These are phyloP conservation scores for Rhododendron williamsianum DNA, from an alignment of 148 eudicot genomes.

Conservation along the genomic window DNA sequence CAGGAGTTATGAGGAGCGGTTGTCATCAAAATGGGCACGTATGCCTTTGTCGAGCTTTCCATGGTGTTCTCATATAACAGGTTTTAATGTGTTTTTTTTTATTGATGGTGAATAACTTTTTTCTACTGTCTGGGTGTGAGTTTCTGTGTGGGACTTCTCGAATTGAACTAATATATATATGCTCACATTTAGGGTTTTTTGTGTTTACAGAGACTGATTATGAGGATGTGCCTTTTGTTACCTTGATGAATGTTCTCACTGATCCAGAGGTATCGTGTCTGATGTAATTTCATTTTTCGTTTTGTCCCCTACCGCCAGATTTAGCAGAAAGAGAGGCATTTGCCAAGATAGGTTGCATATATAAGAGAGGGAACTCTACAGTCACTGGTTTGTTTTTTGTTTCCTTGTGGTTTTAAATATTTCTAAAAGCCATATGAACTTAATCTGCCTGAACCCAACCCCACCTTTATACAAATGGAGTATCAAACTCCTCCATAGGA, in stretches of 20 bases:
- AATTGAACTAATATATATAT: not conserved
- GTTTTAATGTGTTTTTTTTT: constrained; percentile 21
- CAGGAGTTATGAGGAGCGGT: constrained; percentile 53
- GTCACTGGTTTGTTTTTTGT: not conserved
- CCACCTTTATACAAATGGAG: not conserved
- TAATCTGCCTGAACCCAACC: not conserved
- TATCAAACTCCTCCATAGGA: not conserved
- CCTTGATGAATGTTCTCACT: constrained; percentile 62
- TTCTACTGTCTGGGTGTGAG: not conserved
- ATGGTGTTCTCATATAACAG: constrained; percentile 64
- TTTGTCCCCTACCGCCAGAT: not conserved
- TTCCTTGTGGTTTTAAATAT: not conserved
- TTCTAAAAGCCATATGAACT: not conserved
- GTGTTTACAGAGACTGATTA: constrained; percentile 51
- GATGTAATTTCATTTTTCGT: not conserved
- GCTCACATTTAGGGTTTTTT: not conserved
- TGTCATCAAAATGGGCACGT: constrained; percentile 42
- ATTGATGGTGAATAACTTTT: not conserved
- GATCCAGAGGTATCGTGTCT: constrained; percentile 49
- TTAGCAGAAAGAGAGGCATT: not conserved
- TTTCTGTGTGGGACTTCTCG: not conserved
- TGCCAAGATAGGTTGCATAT: not conserved
- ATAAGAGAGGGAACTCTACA: not conserved
- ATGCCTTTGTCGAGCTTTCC: constrained; percentile 83
- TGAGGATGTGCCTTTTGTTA: constrained; percentile 57